These are phyloP conservation scores for Exutisphaerella laricina DNA, from an alignment of 2,329 filamentous ascomycete species.

Conservation along the genomic window DNA sequence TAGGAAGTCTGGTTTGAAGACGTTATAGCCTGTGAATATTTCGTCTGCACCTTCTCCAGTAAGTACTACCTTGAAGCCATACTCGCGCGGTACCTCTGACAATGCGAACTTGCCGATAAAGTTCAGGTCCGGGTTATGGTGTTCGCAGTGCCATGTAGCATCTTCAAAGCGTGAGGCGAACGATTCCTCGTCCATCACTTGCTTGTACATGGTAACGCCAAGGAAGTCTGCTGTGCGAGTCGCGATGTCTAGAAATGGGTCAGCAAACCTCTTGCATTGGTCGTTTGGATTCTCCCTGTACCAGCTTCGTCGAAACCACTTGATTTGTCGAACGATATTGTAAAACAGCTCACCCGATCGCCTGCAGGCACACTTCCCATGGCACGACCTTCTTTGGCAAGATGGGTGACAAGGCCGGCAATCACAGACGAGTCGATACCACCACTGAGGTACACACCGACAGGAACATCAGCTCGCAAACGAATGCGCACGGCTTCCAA, in stretches of 20 bases:
- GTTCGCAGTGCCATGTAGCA: conserved; percentile 43
- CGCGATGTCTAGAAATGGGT: conserved; percentile 35
- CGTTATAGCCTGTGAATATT: conserved; percentile 50
- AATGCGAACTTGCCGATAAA: conserved; percentile 49
- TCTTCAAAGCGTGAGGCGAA: conserved; percentile 43
- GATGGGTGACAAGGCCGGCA: conserved; percentile 51
- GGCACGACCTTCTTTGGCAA: conserved; percentile 44
- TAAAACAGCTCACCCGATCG: conserved; percentile 45
- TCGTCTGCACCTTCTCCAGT: conserved; percentile 39
- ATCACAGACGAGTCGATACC: conserved; percentile 55
- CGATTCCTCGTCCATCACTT: conserved; percentile 41
- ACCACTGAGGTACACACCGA: conserved; percentile 53
- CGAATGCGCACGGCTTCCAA: conserved; percentile 50
- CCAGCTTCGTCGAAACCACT: conserved; percentile 48
- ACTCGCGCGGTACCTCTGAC: conserved; percentile 41
- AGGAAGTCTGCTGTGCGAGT: conserved; percentile 46
- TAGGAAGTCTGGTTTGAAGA: conserved; percentile 45
- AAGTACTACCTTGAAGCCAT: conserved; percentile 51
- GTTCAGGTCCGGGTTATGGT: conserved; percentile 48
- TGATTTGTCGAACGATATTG: conserved; percentile 48
- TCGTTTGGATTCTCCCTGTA: background rate
- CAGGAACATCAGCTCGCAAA: conserved; percentile 52
- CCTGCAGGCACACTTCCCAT: conserved; percentile 43
- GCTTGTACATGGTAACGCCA: conserved; percentile 42
- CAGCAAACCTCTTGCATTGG: background rate